Evolutionary conservation across 805 yeast genomes (phyloP).

Genomic region (Candida taoyuanica): DNA sequence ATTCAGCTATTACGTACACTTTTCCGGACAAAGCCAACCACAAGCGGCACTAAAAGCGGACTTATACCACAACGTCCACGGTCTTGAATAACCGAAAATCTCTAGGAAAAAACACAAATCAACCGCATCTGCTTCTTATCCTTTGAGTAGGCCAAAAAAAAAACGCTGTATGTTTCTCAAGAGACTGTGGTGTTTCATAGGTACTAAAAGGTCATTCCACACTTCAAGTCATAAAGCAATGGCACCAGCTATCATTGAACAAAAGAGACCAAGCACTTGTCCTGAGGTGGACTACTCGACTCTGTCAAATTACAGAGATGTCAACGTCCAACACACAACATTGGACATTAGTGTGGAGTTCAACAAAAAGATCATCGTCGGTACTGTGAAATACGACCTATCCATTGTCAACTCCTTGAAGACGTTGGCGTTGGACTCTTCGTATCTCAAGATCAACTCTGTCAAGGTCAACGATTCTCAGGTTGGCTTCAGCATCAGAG

Average conservation of each 20-base stretch:
- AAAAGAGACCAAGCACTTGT: conserved; percentile 28
- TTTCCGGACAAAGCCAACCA: background rate
- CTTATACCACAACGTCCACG: too few species aligned
- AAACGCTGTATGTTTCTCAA: background rate
- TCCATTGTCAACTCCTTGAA: conserved; percentile 27
- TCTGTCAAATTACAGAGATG: conserved; percentile 60
- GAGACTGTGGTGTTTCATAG: background rate
- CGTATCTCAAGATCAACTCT: conserved; percentile 46
- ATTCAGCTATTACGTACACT: too few species aligned
- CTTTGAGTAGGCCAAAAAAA: background rate
- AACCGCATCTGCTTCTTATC: too few species aligned
- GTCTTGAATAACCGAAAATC: too few species aligned
- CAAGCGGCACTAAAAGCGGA: conserved; percentile 1
- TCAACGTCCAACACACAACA: conserved; percentile 46
- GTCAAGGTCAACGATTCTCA: conserved; percentile 40
- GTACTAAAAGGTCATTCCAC: background rate
- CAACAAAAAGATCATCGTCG: conserved; percentile 45
- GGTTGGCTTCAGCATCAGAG: conserved; percentile 31
- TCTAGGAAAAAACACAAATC: too few species aligned
- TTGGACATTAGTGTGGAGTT: conserved; percentile 55
- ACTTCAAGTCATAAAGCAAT: background rate
- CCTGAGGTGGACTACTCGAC: conserved; percentile 75
- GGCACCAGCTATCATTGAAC: conserved; percentile 27
- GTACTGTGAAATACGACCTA: conserved; percentile 49
- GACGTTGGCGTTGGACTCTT: conserved; percentile 61